Base-by-base conservation (phyloP, 345 rosid species). In the Populus tremula region DNA sequence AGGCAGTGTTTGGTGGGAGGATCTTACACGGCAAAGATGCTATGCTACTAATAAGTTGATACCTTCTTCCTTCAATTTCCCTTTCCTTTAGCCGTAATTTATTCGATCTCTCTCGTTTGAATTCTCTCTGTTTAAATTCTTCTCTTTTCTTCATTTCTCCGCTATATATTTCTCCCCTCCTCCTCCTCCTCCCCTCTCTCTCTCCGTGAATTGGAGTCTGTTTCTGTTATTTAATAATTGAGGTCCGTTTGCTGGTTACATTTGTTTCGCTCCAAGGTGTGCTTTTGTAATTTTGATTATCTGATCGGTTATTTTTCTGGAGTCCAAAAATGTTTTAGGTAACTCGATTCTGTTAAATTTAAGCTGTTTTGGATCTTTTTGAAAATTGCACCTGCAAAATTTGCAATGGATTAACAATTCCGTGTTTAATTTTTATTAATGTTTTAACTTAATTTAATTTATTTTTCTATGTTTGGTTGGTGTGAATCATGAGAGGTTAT, bases 11-110 rank as follows among this genome's bases (percentile, higher is more conserved):
- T 31, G 70, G 70, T 77, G 74, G 78, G 85, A 78, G 78, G 78
- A 83, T 81, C 87, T 85, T 85, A 39, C 86, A 87, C 85, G 92
- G 85, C 82, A 56, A 56, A 56, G 29, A 56, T 56, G 29, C 64
- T 43, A 39, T 69, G 47, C 53, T n/a, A 29, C 20, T 10, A 69
- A 38, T 69, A 38, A 75, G 71, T 50, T 71, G 85, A 82, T 86
- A 77, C 86, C 82, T 82, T 82, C 76, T 78, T 79, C 80, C 70
- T 74, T 74, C 85, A 77, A 76, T 66, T 83, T 86, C 75, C 86
- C 86, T 86, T 85, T 83, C 87, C 87, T 87, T 87, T 71, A 75
- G 85, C 85, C 89, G 80, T 83, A 86, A 83, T 84, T 80, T 85
- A 87, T 89, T 86, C 92, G 75, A 70, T 82, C 69, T 67, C 78